Base-by-base conservation (phyloP, 768 basidiomycete genomes). In the Lactifluus piperatus region DNA sequence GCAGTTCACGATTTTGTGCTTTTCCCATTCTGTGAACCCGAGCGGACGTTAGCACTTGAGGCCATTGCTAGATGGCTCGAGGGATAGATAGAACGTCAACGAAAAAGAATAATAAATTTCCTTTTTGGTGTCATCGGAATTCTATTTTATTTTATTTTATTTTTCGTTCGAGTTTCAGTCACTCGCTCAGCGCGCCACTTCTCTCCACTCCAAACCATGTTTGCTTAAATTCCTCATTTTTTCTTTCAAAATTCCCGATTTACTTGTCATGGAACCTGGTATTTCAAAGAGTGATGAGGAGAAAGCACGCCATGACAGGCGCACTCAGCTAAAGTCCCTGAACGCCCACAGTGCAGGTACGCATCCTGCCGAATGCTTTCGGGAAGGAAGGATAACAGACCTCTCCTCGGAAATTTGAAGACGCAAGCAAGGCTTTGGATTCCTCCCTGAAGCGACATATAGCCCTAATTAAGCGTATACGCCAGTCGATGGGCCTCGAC, bases 361-460 rank as follows among this genome's bases (percentile, higher is more conserved):
- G 60, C 49, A 22, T 41, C 60, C 41, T 11, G n/a, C n/a, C 73
- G 75, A 77, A 81, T 84, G 79, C 55, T 62, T 74, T 72, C 51
- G 32, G 29, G 51, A 44, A 34, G 26, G 49, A 20, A 34, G 26
- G 49, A 20, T 29, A 51, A 46, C 53, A 47, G 18, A 60, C 44
- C 26, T 24, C n/a, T 20, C 14, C 36, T 18, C 8, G 22, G 30
- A n/a, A 37, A 24, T n/a, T 48, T 20, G 14, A 66, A 92, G 91
- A 86, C 69, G 75, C 81, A 10, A 76, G 81, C 22, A 93, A 84
- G 69, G 58, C 73, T 4, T 78, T 94, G 24, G 97, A 98, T 72
- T 93, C 97, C 3, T 97, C 97, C 45, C 74, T 99, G 58, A 98
- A 92, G 74, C 86, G 93, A 7, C 94, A 99, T 72, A 97, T 94